A percentile compares a stretch with the other conserved stretches of the same genome.
These are phyloP conservation scores for Brassica incana DNA, from an alignment of 345 rosid species.

Conservation along the genomic window DNA sequence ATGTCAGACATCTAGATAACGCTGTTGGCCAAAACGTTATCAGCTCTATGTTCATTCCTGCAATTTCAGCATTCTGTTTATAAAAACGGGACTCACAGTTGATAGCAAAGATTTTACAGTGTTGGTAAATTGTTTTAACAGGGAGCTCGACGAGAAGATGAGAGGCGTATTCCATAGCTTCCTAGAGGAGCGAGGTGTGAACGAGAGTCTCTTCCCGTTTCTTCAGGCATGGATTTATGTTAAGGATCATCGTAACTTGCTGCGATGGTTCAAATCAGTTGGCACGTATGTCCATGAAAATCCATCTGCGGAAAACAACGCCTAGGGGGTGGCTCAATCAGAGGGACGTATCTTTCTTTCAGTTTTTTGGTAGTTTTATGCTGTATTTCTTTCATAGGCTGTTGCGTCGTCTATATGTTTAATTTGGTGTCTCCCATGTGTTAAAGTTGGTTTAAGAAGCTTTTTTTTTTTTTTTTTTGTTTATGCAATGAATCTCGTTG, in stretches of 20 bases:
- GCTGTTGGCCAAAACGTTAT: neutral
- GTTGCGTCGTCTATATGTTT: neutral
- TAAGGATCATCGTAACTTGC: constrained; percentile 71
- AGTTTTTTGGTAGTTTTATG: neutral
- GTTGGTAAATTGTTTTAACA: constrained; percentile 36
- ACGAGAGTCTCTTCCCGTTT: constrained; percentile 76
- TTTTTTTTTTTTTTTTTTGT: no score
- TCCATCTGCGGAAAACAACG: constrained; percentile 30
- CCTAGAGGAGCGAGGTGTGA: constrained; percentile 81
- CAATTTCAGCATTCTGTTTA: neutral
- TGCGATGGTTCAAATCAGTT: constrained; percentile 80
- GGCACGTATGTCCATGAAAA: constrained; percentile 59
- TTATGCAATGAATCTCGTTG: no score
- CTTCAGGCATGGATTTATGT: constrained; percentile 93
- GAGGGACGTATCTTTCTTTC: neutral
- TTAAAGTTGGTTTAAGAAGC: no score
- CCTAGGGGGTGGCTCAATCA: neutral
- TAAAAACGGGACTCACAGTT: neutral
- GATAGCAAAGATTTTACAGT: neutral
- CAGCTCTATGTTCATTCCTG: no score
- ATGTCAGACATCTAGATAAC: neutral
- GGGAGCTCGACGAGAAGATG: constrained; percentile 76
- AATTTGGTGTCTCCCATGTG: no score
- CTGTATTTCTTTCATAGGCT: neutral
- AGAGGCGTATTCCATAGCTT: constrained; percentile 74